Base-by-base conservation (phyloP, 108 stramenopile species). In the Cyclostephanos tholiformis region DNA sequence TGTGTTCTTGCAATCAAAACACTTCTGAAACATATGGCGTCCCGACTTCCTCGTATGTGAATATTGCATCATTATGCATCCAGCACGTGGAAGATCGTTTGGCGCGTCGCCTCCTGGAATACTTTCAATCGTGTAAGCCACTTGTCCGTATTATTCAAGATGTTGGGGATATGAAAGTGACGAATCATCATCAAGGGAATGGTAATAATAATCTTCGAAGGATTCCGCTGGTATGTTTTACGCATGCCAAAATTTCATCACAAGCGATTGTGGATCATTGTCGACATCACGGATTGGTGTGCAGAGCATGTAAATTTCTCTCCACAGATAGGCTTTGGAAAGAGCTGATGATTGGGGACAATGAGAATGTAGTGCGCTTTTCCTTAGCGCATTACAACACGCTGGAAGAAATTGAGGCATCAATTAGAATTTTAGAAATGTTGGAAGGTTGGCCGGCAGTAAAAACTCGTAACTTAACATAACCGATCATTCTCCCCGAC, bases 381-480 rank as follows among this genome's bases (percentile, higher is more conserved):
- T 95, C 94, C 26, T 67, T 95, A 41, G 89, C 82, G 9, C 94
- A 95, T 67, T 95, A 95, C 70, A 92, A 92, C 41, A 88, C 79
- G 39, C 29, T 59, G 3, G 51, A 74, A 10, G 94, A 95, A 73
- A 84, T 91, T 26, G 59, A 90, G 52, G 52, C 63, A 51, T 63
- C 82, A 10, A 60, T 88, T 9, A 58, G 73, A 19, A 74, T 86
- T 49, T 64, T 89, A 55, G 78, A 87, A 52, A 65, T 74, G 32
- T 68, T 93, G 12, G 56, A 71, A n/a, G n/a, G n/a, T n/a, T 25
- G 87, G 85, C 77, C 96, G 79, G 97, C 16, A 32, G 39, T 62
- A 38, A 62, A 62, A 32, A 2, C 4, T 32, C 32, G 2, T 4
- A 2, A 32, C 32, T 4, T 32, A 32, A 32, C 32, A 32, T 32